Evolutionary conservation across 2,329 filamentous ascomycete species (phyloP), one percentile per base, ranked within the genome.

Genomic region (Colletotrichum limetticola): DNA sequence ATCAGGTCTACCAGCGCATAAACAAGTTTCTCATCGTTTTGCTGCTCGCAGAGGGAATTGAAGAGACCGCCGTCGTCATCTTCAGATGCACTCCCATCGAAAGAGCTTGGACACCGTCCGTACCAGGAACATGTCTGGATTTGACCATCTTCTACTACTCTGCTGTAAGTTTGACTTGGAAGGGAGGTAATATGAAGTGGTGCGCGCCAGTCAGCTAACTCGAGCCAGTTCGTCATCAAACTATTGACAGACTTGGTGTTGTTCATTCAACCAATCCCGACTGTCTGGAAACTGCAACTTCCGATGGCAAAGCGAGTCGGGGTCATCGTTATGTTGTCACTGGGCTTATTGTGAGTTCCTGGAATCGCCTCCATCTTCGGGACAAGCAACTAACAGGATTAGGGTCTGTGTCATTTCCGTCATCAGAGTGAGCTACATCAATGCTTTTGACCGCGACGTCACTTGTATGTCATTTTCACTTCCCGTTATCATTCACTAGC

Each of bases 231-330:
- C 49, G 79, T 77, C 32, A 79, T 83, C 75, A 84, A 84, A 74
- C 75, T 84, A 42, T 73, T 76, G 12, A 83, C 81, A 46, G 82
- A 83, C 63, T 75, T 84, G 58, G 75, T 81, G 30, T 74, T 84
- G 8, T 83, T 83, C 66, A 74, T 82, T 19, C 79, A 83, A 53
- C 82, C 83, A 4, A 81, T 84, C 16, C 82, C 82, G 0, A 77
- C 80, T n/a, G 79, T 83, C 72, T 79, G 79, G 74, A 80, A 78
- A 37, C 72, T 84, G 42, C 79, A 82, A 32, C 75, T 83, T 11
- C 81, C 78, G 6, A n/a, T 76, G 12, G 76, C 74, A 9, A 79
- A 80, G 74, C 72, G 78, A 24, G 68, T 79, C 26, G 79, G 78
- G 5, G 69, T 80, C 30, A 76, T 78, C 32, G 64, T 75, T 59